Evolutionary conservation across 2,329 filamentous ascomycete species (phyloP).

Genomic region (Alternaria sp.): DNA sequence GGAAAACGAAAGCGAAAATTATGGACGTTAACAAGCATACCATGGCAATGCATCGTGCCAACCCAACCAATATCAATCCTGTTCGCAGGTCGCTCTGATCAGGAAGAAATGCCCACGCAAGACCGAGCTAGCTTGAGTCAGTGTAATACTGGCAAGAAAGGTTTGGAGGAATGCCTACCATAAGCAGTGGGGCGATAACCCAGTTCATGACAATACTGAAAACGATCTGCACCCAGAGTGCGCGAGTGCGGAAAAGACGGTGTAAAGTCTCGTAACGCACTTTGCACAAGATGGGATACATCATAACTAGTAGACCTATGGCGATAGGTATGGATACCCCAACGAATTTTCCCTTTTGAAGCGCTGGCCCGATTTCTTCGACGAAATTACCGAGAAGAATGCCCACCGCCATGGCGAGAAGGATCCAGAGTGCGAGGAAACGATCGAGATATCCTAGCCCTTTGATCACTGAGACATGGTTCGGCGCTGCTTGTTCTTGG

Average conservation of each 20-base stretch:
- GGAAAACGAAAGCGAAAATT: constrained; percentile 54
- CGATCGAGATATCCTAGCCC: constrained; percentile 38
- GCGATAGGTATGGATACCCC: constrained; percentile 74
- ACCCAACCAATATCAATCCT: constrained; percentile 77
- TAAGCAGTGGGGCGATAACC: constrained; percentile 81
- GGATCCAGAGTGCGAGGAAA: constrained; percentile 63
- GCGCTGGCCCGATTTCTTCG: constrained; percentile 62
- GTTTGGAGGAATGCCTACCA: constrained; percentile 52
- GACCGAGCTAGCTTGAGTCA: constrained; percentile 58
- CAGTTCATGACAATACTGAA: constrained; percentile 80
- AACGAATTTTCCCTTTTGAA: constrained; percentile 75
- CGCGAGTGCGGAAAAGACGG: constrained; percentile 64
- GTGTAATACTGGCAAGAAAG: background rate
- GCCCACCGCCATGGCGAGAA: constrained; percentile 70
- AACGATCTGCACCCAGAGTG: constrained; percentile 75
- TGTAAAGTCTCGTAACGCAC: constrained; percentile 77
- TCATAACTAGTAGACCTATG: constrained; percentile 81
- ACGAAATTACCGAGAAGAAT: constrained; percentile 74
- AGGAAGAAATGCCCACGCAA: constrained; percentile 63
- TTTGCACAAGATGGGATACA: constrained; percentile 88
- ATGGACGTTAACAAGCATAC: constrained; percentile 49
- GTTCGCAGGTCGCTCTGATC: constrained; percentile 53
- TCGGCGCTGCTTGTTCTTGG: constrained; percentile 2
- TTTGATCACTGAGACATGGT: constrained; percentile 35
- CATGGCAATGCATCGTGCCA: constrained; percentile 85